Conservation (phyloP, 371 early-diverging fungal species). For the Basidiobolus meristosporus region DNA sequence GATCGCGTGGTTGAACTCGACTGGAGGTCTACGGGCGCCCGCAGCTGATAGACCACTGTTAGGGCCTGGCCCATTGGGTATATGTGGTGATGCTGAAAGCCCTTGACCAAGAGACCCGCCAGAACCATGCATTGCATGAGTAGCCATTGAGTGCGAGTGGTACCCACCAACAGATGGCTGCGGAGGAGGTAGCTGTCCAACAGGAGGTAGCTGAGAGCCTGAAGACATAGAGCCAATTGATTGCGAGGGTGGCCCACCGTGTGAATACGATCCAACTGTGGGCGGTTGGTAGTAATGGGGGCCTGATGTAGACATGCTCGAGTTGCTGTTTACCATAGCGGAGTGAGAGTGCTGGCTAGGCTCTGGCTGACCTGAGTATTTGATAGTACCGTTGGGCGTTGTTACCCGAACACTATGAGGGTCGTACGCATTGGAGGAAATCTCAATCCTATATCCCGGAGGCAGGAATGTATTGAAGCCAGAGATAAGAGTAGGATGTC, state of each 20-base stretch:
- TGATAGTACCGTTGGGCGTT: slow-evolving; percentile 61
- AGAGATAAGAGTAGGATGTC: slow-evolving; percentile 79
- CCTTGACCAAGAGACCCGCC: slow-evolving; percentile 2
- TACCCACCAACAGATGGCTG: slow-evolving; percentile 1
- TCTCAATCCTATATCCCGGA: slow-evolving; percentile 87
- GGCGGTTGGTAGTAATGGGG: neutral
- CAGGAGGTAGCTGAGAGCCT: neutral
- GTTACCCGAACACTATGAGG: slow-evolving; percentile 63
- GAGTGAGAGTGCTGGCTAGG: slow-evolving; percentile 1
- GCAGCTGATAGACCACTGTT: too few relatives aligned
- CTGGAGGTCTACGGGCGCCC: slow-evolving; percentile 14
- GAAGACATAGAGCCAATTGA: slow-evolving; percentile 2
- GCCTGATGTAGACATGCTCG: slow-evolving; percentile 3
- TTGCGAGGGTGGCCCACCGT: slow-evolving; percentile 1
- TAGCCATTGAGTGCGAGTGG: too few relatives aligned
- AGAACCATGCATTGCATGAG: too few relatives aligned
- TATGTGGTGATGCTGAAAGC: slow-evolving; percentile 1
- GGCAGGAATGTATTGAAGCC: slow-evolving; percentile 99
- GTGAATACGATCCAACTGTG: slow-evolving; percentile 10
- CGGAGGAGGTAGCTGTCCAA: slow-evolving; percentile 5
- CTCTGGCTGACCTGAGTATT: neutral
- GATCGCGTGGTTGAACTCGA: slow-evolving; percentile 87
- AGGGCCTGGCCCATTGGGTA: slow-evolving; percentile 5
- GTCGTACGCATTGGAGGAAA: slow-evolving; percentile 46
- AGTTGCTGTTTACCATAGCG: slow-evolving; percentile 4